Conservation (phyloP, 441 rosid genomes). For the Bocquillonia castaneifolia region DNA sequence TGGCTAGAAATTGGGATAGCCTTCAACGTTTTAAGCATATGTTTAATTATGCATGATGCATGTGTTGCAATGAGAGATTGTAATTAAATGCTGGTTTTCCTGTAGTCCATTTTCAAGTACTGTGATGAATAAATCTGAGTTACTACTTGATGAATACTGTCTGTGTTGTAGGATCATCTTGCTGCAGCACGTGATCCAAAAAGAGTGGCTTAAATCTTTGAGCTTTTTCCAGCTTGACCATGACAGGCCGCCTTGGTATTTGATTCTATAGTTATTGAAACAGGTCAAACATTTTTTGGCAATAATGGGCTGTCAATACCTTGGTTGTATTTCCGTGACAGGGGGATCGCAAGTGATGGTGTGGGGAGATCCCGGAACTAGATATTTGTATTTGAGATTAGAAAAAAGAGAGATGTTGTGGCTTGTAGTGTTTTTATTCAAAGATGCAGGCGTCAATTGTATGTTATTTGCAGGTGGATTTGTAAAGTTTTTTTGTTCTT, state of each 20-base stretch:
- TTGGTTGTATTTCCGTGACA: slow-evolving; percentile 17
- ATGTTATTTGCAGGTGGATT: slow-evolving; percentile 19
- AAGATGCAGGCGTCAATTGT: slow-evolving; percentile 10
- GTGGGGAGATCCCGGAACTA: slow-evolving; percentile 20
- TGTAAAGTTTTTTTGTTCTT: slow-evolving; percentile 18
- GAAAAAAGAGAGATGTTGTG: slow-evolving; percentile 22
- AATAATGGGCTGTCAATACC: slow-evolving; percentile 22
- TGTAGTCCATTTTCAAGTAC: neutral
- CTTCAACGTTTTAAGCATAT: neutral
- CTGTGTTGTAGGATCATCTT: slow-evolving; percentile 70
- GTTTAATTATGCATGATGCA: neutral
- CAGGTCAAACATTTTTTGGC: slow-evolving; percentile 26
- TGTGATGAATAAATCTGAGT: too few relatives aligned
- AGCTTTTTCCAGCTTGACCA: neutral
- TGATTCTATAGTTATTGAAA: slow-evolving; percentile 5
- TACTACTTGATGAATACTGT: slow-evolving; percentile 3
- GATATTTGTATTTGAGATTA: slow-evolving; percentile 27
- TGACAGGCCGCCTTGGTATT: slow-evolving; percentile 10
- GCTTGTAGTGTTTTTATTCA: slow-evolving; percentile 7
- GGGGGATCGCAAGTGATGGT: slow-evolving; percentile 12
- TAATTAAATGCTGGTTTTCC: neutral
- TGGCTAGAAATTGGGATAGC: neutral
- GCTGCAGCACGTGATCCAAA: slow-evolving; percentile 75
- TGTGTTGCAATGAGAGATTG: neutral
- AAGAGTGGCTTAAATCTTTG: slow-evolving; percentile 45